Conservation (phyloP, 202 grass and related monocot genomes). For the Setaria italica region DNA sequence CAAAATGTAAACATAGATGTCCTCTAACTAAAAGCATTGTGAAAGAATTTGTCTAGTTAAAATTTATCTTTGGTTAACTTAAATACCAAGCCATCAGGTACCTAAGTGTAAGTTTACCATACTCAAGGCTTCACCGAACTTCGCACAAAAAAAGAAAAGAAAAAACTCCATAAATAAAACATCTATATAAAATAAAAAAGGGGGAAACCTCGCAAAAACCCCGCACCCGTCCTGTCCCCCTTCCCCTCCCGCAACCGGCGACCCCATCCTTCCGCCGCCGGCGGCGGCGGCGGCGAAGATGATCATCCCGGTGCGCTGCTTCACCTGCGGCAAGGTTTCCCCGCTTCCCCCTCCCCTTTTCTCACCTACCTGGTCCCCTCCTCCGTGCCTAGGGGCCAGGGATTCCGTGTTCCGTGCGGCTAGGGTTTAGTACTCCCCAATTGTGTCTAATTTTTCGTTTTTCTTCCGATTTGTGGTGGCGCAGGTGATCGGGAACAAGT, state of each 20-base stretch:
- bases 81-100: neutral
- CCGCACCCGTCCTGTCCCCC: neutral
- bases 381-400: conserved; percentile 26
- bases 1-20: neutral
- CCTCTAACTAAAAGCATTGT: neutral
- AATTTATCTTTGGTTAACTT: neutral
- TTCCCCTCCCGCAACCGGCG: neutral
- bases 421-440: neutral
- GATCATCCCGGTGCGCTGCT: conserved; percentile 86
- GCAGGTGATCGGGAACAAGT: conserved; percentile 83
- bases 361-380: neutral
- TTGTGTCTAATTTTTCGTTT: neutral
- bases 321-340: conserved; percentile 80
- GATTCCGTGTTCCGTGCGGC: neutral
- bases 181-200: neutral
- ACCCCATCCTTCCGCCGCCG: neutral
- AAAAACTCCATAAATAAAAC: neutral
- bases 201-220: neutral
- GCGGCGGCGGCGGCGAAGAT: conserved; percentile 49
- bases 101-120: neutral
- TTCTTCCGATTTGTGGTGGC: neutral
- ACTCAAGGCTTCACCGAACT: neutral
- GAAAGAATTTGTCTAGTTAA: neutral
- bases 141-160: neutral
- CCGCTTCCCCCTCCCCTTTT: neutral